Conservation (phyloP, 306 rosid genomes). For the Adenanthera pavonina region DNA sequence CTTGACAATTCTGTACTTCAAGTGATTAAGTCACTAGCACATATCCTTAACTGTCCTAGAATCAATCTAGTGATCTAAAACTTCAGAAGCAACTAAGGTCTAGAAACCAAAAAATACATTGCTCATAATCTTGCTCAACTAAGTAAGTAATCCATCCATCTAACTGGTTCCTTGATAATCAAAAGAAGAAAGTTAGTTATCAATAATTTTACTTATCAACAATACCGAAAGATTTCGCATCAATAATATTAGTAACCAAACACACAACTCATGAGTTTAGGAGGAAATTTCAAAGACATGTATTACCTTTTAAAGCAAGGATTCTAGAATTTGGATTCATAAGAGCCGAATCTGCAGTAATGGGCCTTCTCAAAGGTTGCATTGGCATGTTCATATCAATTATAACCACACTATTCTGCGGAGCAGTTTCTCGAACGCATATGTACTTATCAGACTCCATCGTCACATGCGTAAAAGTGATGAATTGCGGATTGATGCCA, state of each 20-base stretch:
- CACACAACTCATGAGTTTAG: neutral
- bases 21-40: neutral
- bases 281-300: constrained; percentile 7
- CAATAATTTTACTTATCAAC: constrained; percentile 8
- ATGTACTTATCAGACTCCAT: constrained; percentile 98
- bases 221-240: constrained; percentile 3
- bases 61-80: neutral
- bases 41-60: constrained; percentile 24
- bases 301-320: constrained; percentile 90
- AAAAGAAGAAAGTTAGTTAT: constrained; percentile 8
- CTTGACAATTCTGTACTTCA: constrained; percentile 15
- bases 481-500: constrained; percentile 90
- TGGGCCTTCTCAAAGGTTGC: constrained; percentile 97
- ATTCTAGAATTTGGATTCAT: constrained; percentile 98
- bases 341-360: constrained; percentile 94
- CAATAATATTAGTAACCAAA: constrained; percentile 13
- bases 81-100: constrained; percentile 17
- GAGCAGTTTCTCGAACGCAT: constrained; percentile 89
- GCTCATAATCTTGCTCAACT: constrained; percentile 16
- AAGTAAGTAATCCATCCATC: neutral
- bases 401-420: constrained; percentile 91
- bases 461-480: constrained; percentile 95
- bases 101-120: neutral
- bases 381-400: constrained; percentile 87
- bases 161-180: neutral